A percentile compares a stretch with the other conserved stretches of the same genome.
Evolutionary conservation across 1,284 basidiomycete species (phyloP).

Genomic region (Coniophora puteana): DNA sequence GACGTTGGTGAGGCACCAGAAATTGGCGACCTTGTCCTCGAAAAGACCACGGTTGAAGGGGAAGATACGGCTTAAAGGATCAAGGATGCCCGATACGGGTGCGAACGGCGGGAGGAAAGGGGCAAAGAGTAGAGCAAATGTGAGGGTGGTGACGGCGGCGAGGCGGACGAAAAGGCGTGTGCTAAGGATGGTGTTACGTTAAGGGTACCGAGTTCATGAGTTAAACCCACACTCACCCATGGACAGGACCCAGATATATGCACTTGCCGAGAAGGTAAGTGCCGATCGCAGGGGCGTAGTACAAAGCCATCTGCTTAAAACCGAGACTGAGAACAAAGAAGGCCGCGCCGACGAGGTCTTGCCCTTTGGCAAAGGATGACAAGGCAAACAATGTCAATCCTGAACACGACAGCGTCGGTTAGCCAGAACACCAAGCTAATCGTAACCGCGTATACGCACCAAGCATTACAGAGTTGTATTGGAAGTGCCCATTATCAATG

Average conservation of each 20-base stretch:
- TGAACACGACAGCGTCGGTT: slow-evolving; percentile 26
- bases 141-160: slow-evolving; percentile 49
- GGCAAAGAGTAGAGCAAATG: slow-evolving; percentile 67
- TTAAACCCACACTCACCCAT: slow-evolving; percentile 53
- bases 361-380: slow-evolving; percentile 63
- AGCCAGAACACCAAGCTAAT: neutral
- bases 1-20: slow-evolving; percentile 94
- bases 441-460: slow-evolving; percentile 35
- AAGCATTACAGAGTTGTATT: slow-evolving; percentile 90
- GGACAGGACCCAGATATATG: slow-evolving; percentile 57
- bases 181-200: slow-evolving; percentile 31
- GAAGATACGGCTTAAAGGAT: slow-evolving; percentile 81
- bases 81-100: slow-evolving; percentile 41
- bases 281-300: slow-evolving; percentile 89
- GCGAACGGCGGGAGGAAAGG: slow-evolving; percentile 32
- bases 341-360: slow-evolving; percentile 76
- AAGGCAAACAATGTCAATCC: slow-evolving; percentile 72
- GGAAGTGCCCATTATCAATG: slow-evolving; percentile 91
- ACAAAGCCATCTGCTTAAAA: slow-evolving; percentile 96
- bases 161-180: slow-evolving; percentile 66
- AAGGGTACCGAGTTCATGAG: neutral
- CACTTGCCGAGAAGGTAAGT: slow-evolving; percentile 84
- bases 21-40: slow-evolving; percentile 96
- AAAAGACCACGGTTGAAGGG: slow-evolving; percentile 89
- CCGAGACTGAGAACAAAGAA: slow-evolving; percentile 80